These are phyloP conservation scores for Ochetophila trinervis DNA, from an alignment of 306 rosid species.

Conservation along the genomic window DNA sequence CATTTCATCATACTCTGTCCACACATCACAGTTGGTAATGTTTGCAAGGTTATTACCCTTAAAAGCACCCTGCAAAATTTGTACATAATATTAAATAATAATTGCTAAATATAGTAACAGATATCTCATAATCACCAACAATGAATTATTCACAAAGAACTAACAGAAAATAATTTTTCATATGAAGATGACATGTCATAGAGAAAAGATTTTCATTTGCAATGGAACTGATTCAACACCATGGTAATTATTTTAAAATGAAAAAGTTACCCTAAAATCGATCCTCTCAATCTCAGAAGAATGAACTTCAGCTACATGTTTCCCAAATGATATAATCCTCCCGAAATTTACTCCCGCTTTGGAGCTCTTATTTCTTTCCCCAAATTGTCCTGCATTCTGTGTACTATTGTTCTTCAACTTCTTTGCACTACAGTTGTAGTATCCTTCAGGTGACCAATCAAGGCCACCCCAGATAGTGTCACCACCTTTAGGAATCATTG, in stretches of 20 bases:
- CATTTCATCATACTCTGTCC: constrained; percentile 86
- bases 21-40: constrained; percentile 61
- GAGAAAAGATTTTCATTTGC: neutral
- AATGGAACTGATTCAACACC: constrained; percentile 6
- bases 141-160: too few relatives aligned
- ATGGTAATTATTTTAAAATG: constrained; percentile 1
- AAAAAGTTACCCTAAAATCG: constrained; percentile 64
- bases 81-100: neutral
- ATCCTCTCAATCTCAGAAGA: constrained; percentile 63
- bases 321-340: constrained; percentile 73
- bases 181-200: neutral
- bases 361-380: constrained; percentile 13
- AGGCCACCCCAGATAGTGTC: constrained; percentile 80
- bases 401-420: constrained; percentile 52
- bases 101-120: neutral
- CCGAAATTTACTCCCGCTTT: constrained; percentile 50
- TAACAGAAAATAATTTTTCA: neutral
- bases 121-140: neutral
- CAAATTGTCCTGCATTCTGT: constrained; percentile 21
- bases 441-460: constrained; percentile 81
- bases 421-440: constrained; percentile 46
- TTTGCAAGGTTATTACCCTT: constrained; percentile 61
- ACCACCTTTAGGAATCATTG: constrained; percentile 90
- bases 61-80: constrained; percentile 46
- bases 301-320: constrained; percentile 48